Conservation (phyloP, 73 alveolate species). For the Blepharisma stoltei region DNA sequence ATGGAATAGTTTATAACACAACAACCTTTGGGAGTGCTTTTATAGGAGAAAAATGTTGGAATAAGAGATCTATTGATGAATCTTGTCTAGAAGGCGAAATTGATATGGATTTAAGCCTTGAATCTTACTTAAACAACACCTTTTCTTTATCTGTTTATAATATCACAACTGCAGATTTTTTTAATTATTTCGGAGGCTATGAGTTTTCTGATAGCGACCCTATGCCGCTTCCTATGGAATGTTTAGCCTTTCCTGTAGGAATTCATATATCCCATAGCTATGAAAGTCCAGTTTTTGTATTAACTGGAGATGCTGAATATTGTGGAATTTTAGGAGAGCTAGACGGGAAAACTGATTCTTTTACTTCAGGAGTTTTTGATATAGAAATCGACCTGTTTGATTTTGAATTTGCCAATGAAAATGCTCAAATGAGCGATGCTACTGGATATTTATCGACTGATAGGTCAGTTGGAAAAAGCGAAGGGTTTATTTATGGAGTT, state of each 20-base stretch:
- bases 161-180: neutral
- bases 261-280: neutral
- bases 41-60: neutral
- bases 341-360: neutral
- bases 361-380: neutral
- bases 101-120: neutral
- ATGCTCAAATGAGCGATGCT: neutral
- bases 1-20: neutral
- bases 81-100: neutral
- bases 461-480: neutral
- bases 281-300: neutral
- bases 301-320: neutral
- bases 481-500: neutral
- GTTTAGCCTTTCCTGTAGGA: neutral
- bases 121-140: neutral
- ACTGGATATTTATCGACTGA: neutral
- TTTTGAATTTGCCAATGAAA: neutral
- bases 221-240: neutral
- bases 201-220: neutral
- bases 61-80: neutral
- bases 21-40: neutral
- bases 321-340: neutral
- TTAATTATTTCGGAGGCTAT: neutral
- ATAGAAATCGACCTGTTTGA: neutral
- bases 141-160: neutral